These are phyloP conservation scores for Lathyrus sativus DNA, from an alignment of 306 rosid species.

Conservation along the genomic window DNA sequence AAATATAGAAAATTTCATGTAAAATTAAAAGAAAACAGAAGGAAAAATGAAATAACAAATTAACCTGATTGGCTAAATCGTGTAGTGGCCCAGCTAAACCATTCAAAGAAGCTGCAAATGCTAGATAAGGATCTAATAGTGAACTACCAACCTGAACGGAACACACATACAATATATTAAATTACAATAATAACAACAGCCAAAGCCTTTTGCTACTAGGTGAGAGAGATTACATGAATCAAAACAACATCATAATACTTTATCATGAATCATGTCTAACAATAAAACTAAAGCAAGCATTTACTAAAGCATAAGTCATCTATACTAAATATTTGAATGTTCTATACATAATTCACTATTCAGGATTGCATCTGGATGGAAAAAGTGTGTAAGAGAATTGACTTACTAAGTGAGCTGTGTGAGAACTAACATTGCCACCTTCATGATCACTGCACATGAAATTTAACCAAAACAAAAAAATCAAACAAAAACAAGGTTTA, in stretches of 20 bases:
- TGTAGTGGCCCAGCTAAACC: conserved; percentile 99
- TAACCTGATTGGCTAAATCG: conserved; percentile 99
- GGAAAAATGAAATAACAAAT: conserved; percentile 26
- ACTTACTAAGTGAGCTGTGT: conserved; percentile 91
- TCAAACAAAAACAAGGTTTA: conserved; percentile 12
- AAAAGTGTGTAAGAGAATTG: conserved; percentile 31
- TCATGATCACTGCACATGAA: conserved; percentile 88
- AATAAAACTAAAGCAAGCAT: conserved; percentile 12
- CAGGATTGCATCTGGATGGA: conserved; percentile 24
- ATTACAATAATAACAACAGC: not conserved
- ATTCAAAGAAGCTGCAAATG: conserved; percentile 95
- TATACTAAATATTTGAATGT: conserved; percentile 21
- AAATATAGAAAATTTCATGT: not conserved
- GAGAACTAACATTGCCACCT: conserved; percentile 99
- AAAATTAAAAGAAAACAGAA: conserved; percentile 13
- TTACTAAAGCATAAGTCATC: conserved; percentile 2
- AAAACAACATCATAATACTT: not conserved
- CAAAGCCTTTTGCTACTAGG: not conserved
- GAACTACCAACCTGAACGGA: conserved; percentile 84
- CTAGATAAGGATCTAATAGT: conserved; percentile 94
- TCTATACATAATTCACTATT: conserved; percentile 8
- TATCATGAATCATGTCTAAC: not conserved
- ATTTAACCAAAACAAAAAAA: conserved; percentile 19
- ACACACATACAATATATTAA: conserved; percentile 34
- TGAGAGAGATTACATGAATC: not conserved